A percentile compares a stretch with the other conserved stretches of the same genome.
phyloP scores from a whole-genome alignment of 2,329 filamentous ascomycete species.

The Colletotrichum limetticola region DNA sequence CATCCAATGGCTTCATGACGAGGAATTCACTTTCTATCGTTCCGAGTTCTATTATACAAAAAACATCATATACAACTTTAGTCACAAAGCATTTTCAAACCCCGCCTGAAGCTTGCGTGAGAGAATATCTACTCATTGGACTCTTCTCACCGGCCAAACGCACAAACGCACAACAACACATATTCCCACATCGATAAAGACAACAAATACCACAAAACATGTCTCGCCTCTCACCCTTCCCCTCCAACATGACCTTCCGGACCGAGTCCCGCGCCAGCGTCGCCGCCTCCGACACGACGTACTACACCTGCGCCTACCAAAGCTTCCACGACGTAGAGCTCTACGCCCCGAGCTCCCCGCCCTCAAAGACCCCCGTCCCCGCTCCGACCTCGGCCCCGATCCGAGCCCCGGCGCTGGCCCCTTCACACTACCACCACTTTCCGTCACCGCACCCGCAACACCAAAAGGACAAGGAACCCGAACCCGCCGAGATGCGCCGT shows the following conservation, averaged over 20 bases:
- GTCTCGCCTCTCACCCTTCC: constrained; percentile 33
- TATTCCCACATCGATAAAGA: neutral
- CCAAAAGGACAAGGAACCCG: constrained; percentile 37
- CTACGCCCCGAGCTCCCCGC: constrained; percentile 51
- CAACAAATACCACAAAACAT: constrained; percentile 10
- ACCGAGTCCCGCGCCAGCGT: constrained; percentile 52
- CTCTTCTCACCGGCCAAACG: neutral
- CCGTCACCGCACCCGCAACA: constrained; percentile 10
- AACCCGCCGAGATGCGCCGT: constrained; percentile 57
- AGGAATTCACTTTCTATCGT: constrained; percentile 15
- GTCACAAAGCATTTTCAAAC: neutral
- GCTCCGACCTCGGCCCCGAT: constrained; percentile 22
- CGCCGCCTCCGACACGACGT: constrained; percentile 60
- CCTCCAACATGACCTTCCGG: constrained; percentile 37
- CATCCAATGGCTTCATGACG: constrained; percentile 27
- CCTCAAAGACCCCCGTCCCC: constrained; percentile 35
- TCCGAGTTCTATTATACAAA: constrained; percentile 20
- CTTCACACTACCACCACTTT: constrained; percentile 26
- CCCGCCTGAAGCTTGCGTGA: neutral
- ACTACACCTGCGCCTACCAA: constrained; percentile 48
- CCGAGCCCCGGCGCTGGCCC: constrained; percentile 32
- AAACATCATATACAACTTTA: constrained; percentile 1
- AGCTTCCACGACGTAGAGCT: constrained; percentile 64
- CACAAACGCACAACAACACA: neutral
- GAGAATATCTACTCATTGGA: neutral